Conservation (phyloP, 1,284 basidiomycete species). For the Erythrobasidium hasegawianum region DNA sequence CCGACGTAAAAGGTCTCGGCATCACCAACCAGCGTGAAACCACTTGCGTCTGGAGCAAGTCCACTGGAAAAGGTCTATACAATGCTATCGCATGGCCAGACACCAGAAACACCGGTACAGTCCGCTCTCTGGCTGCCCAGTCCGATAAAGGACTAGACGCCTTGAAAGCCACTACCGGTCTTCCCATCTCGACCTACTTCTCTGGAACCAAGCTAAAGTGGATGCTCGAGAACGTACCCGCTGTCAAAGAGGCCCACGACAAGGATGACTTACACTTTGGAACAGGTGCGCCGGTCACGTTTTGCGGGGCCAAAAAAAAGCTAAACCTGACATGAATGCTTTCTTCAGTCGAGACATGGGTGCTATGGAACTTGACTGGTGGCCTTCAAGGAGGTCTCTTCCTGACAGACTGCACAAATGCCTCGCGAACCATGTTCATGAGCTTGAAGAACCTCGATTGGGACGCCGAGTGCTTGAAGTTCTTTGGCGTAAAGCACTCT, state of each 20-base stretch:
- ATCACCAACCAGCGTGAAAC: conserved; percentile 99
- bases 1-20: conserved; percentile 89
- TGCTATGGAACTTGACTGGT: conserved; percentile 72
- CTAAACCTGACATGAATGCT: too few relatives aligned
- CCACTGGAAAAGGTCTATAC: conserved; percentile 80
- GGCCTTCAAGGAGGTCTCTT: conserved; percentile 65
- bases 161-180: conserved; percentile 55
- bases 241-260: conserved; percentile 74
- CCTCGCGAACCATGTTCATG: conserved; percentile 88
- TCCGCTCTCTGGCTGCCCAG: conserved; percentile 58
- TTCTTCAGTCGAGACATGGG: background rate
- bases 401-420: conserved; percentile 92
- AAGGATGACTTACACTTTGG: conserved; percentile 81
- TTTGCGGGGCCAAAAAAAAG: conserved; percentile 68
- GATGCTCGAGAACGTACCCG: conserved; percentile 85
- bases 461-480: conserved; percentile 75
- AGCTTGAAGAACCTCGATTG: conserved; percentile 76
- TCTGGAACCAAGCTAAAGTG: conserved; percentile 92
- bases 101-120: conserved; percentile 76
- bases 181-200: conserved; percentile 68
- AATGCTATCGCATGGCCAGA: conserved; percentile 96
- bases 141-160: conserved; percentile 65
- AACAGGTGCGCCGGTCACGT: conserved; percentile 73
- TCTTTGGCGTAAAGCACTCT: conserved; percentile 75
- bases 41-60: conserved; percentile 85